These are phyloP conservation scores for Albizia julibrissin DNA, from an alignment of 306 rosid genomes.

Conservation along the genomic window DNA sequence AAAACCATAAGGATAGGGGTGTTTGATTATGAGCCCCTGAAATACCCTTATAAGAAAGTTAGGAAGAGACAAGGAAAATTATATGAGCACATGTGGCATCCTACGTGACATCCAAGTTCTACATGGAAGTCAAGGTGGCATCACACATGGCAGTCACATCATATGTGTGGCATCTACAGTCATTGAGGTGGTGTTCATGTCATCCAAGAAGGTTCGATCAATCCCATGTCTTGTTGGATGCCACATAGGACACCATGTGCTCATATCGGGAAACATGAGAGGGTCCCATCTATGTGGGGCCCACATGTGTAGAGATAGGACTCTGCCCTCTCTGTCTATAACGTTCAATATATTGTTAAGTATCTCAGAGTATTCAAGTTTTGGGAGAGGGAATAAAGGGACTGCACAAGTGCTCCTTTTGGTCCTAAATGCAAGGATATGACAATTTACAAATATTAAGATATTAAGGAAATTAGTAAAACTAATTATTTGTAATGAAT, in stretches of 20 bases:
- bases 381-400: no score
- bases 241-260: no score
- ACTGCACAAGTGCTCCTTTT: no score
- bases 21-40: not conserved
- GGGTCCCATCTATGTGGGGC: not conserved
- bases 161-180: not conserved
- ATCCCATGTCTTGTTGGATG: no score
- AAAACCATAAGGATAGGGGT: not conserved
- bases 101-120: not conserved
- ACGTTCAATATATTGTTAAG: no score
- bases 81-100: not conserved
- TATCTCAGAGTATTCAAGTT: no score
- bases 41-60: not conserved
- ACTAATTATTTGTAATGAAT: no score
- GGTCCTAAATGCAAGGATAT: no score
- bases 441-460: no score
- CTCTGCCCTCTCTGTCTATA: not conserved
- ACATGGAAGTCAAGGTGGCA: not conserved
- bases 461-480: no score
- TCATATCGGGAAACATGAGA: no score
- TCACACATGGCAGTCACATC: not conserved
- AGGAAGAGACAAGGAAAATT: not conserved
- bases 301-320: not conserved
- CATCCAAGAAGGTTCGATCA: not conserved
- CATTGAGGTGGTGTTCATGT: not conserved